These are phyloP conservation scores for Umbelopsis vinacea DNA, from an alignment of 192 early-diverging fungal species.

Conservation along the genomic window DNA sequence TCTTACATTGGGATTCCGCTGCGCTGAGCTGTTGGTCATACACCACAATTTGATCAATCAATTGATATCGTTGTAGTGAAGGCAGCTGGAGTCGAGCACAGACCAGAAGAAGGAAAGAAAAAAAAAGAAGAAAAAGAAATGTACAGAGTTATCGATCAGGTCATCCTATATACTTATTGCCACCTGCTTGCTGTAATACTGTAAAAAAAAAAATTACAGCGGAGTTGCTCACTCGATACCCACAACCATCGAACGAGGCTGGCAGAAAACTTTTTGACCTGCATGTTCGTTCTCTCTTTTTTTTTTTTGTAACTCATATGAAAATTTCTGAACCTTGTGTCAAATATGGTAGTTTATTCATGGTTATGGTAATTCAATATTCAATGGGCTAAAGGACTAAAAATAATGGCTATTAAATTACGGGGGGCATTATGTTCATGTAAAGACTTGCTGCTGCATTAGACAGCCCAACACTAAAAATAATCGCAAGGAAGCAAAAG, in stretches of 20 bases:
- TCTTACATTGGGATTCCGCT: conserved; percentile 13
- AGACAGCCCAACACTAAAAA: not conserved
- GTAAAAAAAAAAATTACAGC: conserved; percentile 1
- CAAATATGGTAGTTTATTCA: conserved; percentile 17
- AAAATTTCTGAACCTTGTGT: not conserved
- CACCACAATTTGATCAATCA: conserved; percentile 16
- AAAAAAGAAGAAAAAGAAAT: not conserved
- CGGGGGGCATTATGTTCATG: too few relatives aligned
- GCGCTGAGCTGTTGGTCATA: conserved; percentile 16
- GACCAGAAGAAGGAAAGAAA: not conserved
- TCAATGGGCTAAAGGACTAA: not conserved
- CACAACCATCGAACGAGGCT: too few relatives aligned
- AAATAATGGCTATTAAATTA: too few relatives aligned
- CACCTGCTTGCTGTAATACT: not conserved
- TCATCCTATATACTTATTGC: not conserved
- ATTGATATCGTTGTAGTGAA: not conserved
- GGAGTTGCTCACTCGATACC: not conserved
- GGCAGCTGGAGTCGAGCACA: not conserved
- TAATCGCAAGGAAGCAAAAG: too few relatives aligned
- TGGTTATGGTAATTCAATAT: conserved; percentile 17
- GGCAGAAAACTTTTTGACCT: too few relatives aligned
- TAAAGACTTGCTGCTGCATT: too few relatives aligned
- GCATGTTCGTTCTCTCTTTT: not conserved
- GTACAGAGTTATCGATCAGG: not conserved
- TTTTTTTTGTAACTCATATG: conserved; percentile 2